phyloP scores from a whole-genome alignment of 495 filamentous ascomycete genomes.

The Neurospora hispaniola region DNA sequence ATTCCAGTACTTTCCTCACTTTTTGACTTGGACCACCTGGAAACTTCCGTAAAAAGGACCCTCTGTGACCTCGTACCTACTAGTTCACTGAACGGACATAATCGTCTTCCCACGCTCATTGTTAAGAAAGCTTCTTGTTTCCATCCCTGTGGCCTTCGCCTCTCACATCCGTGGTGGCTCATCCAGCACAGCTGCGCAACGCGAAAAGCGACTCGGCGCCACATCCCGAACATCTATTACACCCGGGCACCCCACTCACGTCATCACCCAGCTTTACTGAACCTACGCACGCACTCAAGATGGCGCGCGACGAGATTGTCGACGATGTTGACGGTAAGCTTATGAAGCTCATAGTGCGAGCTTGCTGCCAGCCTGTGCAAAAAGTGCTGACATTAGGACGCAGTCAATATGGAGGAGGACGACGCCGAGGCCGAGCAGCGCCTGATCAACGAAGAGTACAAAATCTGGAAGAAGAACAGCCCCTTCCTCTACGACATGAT shows the following conservation, averaged over 20 bases:
- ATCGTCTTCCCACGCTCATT: neutral
- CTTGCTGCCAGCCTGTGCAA: neutral
- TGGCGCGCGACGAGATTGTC: conserved; percentile 37
- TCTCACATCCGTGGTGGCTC: neutral
- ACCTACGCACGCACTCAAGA: conserved; percentile 7
- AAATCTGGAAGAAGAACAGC: conserved; percentile 99
- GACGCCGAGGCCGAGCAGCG: conserved; percentile 63
- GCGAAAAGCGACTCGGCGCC: neutral
- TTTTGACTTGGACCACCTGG: neutral
- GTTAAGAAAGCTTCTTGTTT: neutral
- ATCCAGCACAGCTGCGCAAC: neutral
- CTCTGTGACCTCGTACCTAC: neutral
- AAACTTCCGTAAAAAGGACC: neutral
- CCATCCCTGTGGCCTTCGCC: neutral
- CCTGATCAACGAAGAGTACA: conserved; percentile 98
- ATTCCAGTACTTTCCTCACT: neutral
- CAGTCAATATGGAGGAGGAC: conserved; percentile 51
- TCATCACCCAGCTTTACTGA: neutral
- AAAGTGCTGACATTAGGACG: neutral
- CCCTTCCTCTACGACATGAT: conserved; percentile 98
- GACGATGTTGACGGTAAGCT: conserved; percentile 43
- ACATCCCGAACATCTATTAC: neutral
- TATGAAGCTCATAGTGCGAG: neutral
- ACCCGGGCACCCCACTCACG: neutral
- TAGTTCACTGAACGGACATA: neutral